Base-by-base conservation (phyloP, 352 stramenopile species). In the Halophytophthora batemanensis region DNA sequence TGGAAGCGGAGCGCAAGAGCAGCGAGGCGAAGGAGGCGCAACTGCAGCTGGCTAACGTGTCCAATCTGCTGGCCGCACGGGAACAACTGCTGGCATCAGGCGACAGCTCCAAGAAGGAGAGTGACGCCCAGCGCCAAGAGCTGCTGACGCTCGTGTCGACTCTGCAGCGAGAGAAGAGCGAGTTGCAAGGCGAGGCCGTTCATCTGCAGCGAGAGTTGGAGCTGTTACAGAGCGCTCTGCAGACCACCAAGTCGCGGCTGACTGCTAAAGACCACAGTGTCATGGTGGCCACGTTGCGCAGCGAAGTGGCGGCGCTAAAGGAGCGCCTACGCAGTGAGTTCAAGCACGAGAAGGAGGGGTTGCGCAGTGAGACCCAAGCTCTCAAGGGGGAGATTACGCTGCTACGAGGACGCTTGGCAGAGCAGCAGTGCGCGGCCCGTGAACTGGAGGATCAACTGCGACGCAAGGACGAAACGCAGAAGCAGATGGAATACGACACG, bases 271-370 rank as follows among this genome's bases (percentile, higher is more conserved):
- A 87, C 37, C 69, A 85, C 25, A 54, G 48, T 1, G 59, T 88
- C 15, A 49, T 90, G 25, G 67, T 88, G 12, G 67, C 77, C 6
- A 90, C 80, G 18, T 58, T 90, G 6, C 73, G 74, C 14, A 74
- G 45, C 44, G 80, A 90, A 59, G 77, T 90, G 11, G 31, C 56
- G 8, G 71, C 65, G 18, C 41, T 90, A 1, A 88, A 87, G 45
- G 71, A 88, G 19, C 61, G 71, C 1, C 56, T 90, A 29, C 77
- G 73, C 14, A 64, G 38, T 14, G 77, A 90, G 44, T 86, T 82
- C 52, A 76, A 78, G 60, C 61, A 75, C n/a, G 80, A 88, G 37
- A 81, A 76, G 22, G 69, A 82, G 10, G 60, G 47, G 8, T 31
- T 90, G 28, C 59, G 59, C 36, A 46, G 49, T 4, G 69, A 84